Conservation (phyloP, 1,139 yeast genomes). For the Starmera stellimalicola region DNA sequence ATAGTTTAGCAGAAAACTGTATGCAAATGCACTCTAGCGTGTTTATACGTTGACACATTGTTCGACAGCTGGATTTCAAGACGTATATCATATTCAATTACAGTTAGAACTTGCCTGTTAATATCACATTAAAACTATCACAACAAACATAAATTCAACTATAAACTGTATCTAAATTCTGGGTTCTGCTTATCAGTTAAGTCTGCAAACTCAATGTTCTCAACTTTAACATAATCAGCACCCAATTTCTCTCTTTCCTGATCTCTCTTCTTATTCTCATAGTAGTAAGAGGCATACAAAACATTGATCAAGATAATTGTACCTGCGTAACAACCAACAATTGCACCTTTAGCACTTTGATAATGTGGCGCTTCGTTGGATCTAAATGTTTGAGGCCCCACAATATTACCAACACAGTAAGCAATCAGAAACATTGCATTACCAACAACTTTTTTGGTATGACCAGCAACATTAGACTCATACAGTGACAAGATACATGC, state of each 20-base stretch:
- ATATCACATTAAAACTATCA: slow-evolving; percentile 4
- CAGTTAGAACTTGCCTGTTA: background rate
- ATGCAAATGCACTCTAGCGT: background rate
- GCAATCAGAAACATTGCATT: slow-evolving; percentile 36
- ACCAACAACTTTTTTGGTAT: slow-evolving; percentile 29
- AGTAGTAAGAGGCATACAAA: slow-evolving; percentile 21
- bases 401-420: slow-evolving; percentile 43
- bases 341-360: slow-evolving; percentile 32
- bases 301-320: slow-evolving; percentile 3
- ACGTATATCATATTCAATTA: background rate
- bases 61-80: background rate
- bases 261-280: slow-evolving; percentile 22
- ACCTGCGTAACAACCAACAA: slow-evolving; percentile 29
- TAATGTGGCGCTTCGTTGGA: slow-evolving; percentile 30
- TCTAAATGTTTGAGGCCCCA: slow-evolving; percentile 47
- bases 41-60: too few relatives aligned
- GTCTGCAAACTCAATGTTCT: slow-evolving; percentile 37
- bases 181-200: slow-evolving; percentile 40
- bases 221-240: slow-evolving; percentile 19
- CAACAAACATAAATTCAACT: background rate
- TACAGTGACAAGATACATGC: slow-evolving; percentile 24
- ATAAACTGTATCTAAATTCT: slow-evolving; percentile 30
- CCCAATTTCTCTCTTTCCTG: slow-evolving; percentile 6
- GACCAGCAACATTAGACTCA: slow-evolving; percentile 25
- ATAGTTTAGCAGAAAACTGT: background rate